Evolutionary conservation across 2,329 filamentous ascomycete genomes (phyloP).

Genomic region (Ophiosphaerella herpotricha): DNA sequence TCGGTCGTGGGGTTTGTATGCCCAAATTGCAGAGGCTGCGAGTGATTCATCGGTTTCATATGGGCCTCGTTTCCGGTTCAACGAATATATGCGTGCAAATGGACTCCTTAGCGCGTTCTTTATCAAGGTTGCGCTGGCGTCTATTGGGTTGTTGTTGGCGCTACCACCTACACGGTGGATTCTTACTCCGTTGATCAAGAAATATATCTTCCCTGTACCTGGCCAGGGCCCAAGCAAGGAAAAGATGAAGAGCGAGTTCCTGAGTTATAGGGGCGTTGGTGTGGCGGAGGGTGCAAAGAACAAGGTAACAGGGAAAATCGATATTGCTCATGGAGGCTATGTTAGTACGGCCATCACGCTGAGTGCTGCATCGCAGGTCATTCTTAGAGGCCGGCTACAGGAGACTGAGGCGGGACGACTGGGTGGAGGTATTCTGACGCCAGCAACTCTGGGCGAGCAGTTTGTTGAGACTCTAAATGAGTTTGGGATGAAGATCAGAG

Average conservation of each 20-base stretch:
- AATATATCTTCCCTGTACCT: constrained; percentile 34
- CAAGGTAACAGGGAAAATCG: constrained; percentile 61
- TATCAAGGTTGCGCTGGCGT: constrained; percentile 54
- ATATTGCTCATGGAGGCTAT: constrained; percentile 67
- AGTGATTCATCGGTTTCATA: constrained; percentile 49
- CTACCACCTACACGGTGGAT: constrained; percentile 59
- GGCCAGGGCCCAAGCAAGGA: constrained; percentile 51
- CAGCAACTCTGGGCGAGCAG: constrained; percentile 70
- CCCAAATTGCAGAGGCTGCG: constrained; percentile 12
- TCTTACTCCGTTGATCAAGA: constrained; percentile 34
- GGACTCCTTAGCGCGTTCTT: constrained; percentile 54
- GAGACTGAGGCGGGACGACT: constrained; percentile 58
- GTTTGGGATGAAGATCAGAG: constrained; percentile 63
- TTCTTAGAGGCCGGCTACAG: constrained; percentile 62
- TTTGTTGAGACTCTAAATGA: constrained; percentile 67
- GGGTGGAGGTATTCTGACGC: constrained; percentile 71
- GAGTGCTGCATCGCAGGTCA: constrained; percentile 66
- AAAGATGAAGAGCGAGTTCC: constrained; percentile 60
- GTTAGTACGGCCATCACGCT: constrained; percentile 68
- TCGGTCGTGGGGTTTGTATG: constrained; percentile 62
- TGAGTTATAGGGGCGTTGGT: constrained; percentile 68
- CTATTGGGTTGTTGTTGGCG: constrained; percentile 52
- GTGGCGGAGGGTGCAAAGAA: constrained; percentile 57
- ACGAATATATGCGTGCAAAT: constrained; percentile 59
- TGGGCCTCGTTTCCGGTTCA: constrained; percentile 62